Evolutionary conservation across 2,329 filamentous ascomycete species (phyloP), one percentile per base, ranked within the genome.

Genomic region (Cladophialophora yegresii): DNA sequence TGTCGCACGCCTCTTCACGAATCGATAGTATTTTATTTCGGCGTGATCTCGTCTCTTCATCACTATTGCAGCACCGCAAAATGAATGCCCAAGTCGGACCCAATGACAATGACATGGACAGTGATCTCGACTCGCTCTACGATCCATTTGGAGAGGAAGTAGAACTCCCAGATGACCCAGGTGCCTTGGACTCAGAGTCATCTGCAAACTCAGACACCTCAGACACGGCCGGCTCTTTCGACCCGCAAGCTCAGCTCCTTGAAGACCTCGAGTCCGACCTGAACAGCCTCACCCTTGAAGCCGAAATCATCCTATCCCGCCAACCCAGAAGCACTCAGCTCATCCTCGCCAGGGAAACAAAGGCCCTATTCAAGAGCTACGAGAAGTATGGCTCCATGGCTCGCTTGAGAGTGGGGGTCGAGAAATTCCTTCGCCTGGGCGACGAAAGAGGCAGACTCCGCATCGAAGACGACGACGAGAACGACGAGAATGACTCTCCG

Each of bases 281-380:
- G 8, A 56, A 57, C 53, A 51, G n/a, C 13, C 54, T 68, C n/a
- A 69, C 64, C 23, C 61, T 71, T 20, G 50, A 65, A 8, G 68
- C 69, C 6, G 61, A 71, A 33, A 63, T 64, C 9, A 47, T 68
- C 50, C 30, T 71, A 28, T 60, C 65, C 9, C 51, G 54, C 12
- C 68, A 71, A 55, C 63, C 62, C 4, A 45, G 68, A 47, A 54
- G 58, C 16, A 71, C 69, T 26, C 66, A 68, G 36, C n/a, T 67
- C 40, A 36, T 54, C 20, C 58, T 71, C 1, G 60, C 56, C 2
- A 43, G 30, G 10, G 61, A 68, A 40, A 68, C 66, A 2, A 62
- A 61, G 49, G 43, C 51, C 2, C 45, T 71, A 13, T 71, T 70
- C 59, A 64, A 66, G 26, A 36, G 60, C 30, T 71, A 71, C 58